Evolutionary conservation across 1,284 basidiomycete species (phyloP), one percentile per base, ranked within the genome.

Genomic region (Ganoderma meredithae): DNA sequence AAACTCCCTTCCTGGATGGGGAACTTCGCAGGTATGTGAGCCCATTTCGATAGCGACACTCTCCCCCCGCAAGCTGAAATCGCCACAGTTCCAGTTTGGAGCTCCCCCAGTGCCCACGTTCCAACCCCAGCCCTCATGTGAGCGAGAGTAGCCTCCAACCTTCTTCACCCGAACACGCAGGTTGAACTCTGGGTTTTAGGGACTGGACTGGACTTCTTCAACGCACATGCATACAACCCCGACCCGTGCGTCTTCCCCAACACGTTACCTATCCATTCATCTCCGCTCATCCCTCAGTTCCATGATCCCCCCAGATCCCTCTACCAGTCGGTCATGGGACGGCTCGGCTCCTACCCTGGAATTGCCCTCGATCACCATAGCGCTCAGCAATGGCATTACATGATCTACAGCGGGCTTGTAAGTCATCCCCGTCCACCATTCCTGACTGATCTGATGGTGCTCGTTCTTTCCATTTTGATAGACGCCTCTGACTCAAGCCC

Each of bases 181-280:
- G 39, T 64, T 71, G 13, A 68, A 22, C 6, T n/a, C 63, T 62
- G 69, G 69, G 70, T 65, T 66, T 67, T 74, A 89, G 88, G 88
- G 88, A 81, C 83, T 61, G 89, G 88, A 15, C 73, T 80, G 67
- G 88, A 91, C 72, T 91, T 83, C 75, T 90, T 87, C 77, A 83
- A 83, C 52, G 89, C 90, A 10, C 88, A 89, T 75, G 85, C 87
- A 39, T 74, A 79, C 52, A 84, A 82, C 72, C 80, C 84, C 58
- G 88, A 90, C 77, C 82, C 84, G 88, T 90, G 77, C 82, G 87
- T 80, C 1, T 60, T 36, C 56, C 22, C 47, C 7, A 4, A 4
- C 27, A 39, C 25, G 12, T 33, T 4, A 15, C 47, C 31, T 4
- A 15, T 55, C 31, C 49, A 19, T 19, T 27, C 33, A 25, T 40